A percentile compares a stretch with the other conserved stretches of the same genome.
These are phyloP conservation scores for Capillidium rhysosporum DNA, from an alignment of 371 early-diverging fungal genomes.

Conservation along the genomic window DNA sequence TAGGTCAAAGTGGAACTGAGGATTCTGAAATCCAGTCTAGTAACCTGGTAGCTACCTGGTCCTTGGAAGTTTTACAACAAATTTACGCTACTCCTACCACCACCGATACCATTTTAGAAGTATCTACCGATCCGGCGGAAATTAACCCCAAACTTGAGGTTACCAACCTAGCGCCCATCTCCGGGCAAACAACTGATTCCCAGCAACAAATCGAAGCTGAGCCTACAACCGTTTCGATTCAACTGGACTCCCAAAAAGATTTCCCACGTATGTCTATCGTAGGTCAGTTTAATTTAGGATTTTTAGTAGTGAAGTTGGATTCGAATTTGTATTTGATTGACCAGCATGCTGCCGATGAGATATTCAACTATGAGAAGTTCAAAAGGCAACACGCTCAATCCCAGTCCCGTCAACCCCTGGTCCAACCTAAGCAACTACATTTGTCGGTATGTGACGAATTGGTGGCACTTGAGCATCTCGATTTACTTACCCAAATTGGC, in stretches of 20 bases:
- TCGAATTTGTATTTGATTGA: slow-evolving; percentile 84
- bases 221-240: not conserved
- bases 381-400: not conserved
- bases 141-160: too few species aligned
- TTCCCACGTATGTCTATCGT: slow-evolving; percentile 68
- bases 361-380: not conserved
- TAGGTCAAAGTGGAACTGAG: too few species aligned
- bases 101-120: too few species aligned
- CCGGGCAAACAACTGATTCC: too few species aligned
- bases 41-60: too few species aligned
- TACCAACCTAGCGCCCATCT: too few species aligned
- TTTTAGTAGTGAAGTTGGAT: slow-evolving; percentile 48
- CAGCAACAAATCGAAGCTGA: too few species aligned
- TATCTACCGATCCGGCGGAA: too few species aligned
- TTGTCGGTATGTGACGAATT: slow-evolving; percentile 62
- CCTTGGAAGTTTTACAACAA: too few species aligned
- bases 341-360: slow-evolving; percentile 98
- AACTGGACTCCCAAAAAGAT: slow-evolving; percentile 36
- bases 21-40: too few species aligned
- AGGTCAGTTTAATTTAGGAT: slow-evolving; percentile 98
- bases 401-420: slow-evolving; percentile 10
- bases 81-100: too few species aligned
- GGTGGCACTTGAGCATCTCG: slow-evolving; percentile 49
- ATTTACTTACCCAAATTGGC: slow-evolving; percentile 53
- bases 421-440: slow-evolving; percentile 28